A percentile compares a stretch with the other conserved stretches of the same genome.
Conservation (phyloP, 2,329 filamentous ascomycete genomes). For the Alternaria ventricosa region DNA sequence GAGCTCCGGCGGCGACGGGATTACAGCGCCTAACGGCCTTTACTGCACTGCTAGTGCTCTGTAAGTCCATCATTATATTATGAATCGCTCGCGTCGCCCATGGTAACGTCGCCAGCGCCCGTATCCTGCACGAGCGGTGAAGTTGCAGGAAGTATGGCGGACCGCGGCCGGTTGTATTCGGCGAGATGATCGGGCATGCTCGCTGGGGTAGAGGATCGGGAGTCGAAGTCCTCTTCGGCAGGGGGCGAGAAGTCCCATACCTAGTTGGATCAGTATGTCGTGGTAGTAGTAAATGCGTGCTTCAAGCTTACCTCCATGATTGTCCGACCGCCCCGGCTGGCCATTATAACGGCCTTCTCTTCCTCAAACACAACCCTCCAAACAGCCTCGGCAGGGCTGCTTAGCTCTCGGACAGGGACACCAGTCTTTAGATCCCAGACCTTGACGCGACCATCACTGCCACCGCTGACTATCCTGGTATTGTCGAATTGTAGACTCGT, state of each 20-base stretch:
- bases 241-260: conserved; percentile 91
- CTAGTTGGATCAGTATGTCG: conserved; percentile 57
- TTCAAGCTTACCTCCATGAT: conserved; percentile 86
- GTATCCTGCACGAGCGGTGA: conserved; percentile 32
- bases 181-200: conserved; percentile 51
- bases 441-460: conserved; percentile 96
- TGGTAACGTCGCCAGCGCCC: conserved; percentile 36
- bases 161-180: conserved; percentile 41
- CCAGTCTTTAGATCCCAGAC: conserved; percentile 97
- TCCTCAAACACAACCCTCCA: conserved; percentile 99
- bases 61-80: not conserved
- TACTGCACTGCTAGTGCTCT: not conserved
- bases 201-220: conserved; percentile 50
- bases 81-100: conserved; percentile 37
- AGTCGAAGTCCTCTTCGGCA: conserved; percentile 62
- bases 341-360: conserved; percentile 96
- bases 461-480: conserved; percentile 91
- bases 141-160: conserved; percentile 36
- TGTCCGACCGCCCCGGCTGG: conserved; percentile 80
- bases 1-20: not conserved
- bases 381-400: conserved; percentile 89
- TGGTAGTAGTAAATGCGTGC: not conserved
- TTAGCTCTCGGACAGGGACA: conserved; percentile 86
- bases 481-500: conserved; percentile 98
- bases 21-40: not conserved